Evolutionary conservation across 495 filamentous ascomycete species (phyloP), one percentile per base, ranked within the genome.

Genomic region (Podospora pseudoanserina): DNA sequence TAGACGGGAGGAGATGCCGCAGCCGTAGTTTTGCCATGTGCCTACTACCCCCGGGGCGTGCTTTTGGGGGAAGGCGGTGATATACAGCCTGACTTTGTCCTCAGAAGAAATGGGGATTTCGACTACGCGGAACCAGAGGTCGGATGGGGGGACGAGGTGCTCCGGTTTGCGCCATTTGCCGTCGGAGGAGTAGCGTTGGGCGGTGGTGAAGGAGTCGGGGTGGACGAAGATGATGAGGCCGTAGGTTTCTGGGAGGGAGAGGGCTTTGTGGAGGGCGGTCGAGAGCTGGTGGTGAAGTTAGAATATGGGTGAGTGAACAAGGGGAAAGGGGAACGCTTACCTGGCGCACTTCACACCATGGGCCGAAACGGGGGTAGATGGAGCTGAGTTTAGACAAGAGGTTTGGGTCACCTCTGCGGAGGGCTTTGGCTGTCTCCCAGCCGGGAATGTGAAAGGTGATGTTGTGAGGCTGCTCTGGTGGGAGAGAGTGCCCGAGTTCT

Each of bases 321-420:
- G 27, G 23, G 54, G 18, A 39, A 64, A 39, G 32, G 11, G 32
- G 13, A 0, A 67, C 23, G 23, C 70, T 18, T 67, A 75, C 73
- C 19, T 67, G 54, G 56, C 70, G 65, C 39, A 78, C 71, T 58
- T 77, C 65, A 18, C 68, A 63, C 54, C 77, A 79, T 7, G 78
- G 75, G 0, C 69, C 66, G 71, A 85, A 82, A 2, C 81, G 71
- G 4, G 82, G 82, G 70, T 84, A 85, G 59, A 83, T 69, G 58
- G 74, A 77, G 30, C 69, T 74, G 0, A 84, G 62, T 16, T 28
- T 11, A 16, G 16, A 32, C 6, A 81, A n/a, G 16, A 82, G 11
- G 0, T 68, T 60, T 0, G 58, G 39, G 53, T 84, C 81, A 26
- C 77, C 73, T 4, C 77, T 68, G 28, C 77, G 74, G 23, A 82